These are phyloP conservation scores for Daldinia bambusicola DNA, from an alignment of 495 filamentous ascomycete species.

Conservation along the genomic window DNA sequence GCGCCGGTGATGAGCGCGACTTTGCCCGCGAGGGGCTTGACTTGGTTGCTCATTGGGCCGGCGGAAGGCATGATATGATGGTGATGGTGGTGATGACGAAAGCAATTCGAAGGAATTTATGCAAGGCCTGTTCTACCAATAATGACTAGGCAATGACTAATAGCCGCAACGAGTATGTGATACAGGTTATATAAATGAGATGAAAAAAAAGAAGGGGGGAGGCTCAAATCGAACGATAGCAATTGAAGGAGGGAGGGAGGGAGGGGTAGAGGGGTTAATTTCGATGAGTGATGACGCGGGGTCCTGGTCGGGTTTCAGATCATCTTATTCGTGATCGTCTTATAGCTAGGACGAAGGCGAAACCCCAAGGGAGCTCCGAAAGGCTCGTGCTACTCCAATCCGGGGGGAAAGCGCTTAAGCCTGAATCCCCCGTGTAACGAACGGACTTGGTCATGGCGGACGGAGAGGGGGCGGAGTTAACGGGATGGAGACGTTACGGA, in stretches of 20 bases:
- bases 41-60: slow-evolving; percentile 45
- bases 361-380: slow-evolving; percentile 42
- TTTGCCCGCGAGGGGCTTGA: slow-evolving; percentile 64
- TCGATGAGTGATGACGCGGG: neutral
- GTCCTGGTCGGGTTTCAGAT: neutral
- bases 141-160: slow-evolving; percentile 2
- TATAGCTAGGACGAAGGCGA: slow-evolving; percentile 17
- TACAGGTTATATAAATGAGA: neutral
- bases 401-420: neutral
- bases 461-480: slow-evolving; percentile 14
- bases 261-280: neutral
- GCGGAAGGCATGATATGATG: slow-evolving; percentile 44
- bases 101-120: neutral
- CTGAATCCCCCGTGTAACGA: neutral
- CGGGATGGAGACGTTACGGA: neutral
- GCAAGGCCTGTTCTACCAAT: neutral
- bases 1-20: slow-evolving; percentile 76
- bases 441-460: slow-evolving; percentile 26
- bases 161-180: neutral
- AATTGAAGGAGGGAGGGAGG: neutral
- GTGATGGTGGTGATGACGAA: neutral
- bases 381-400: slow-evolving; percentile 6
- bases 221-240: neutral
- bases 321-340: slow-evolving; percentile 18
- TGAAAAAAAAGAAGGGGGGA: neutral